Conservation (phyloP, 306 rosid genomes). For the Prunus salicina region DNA sequence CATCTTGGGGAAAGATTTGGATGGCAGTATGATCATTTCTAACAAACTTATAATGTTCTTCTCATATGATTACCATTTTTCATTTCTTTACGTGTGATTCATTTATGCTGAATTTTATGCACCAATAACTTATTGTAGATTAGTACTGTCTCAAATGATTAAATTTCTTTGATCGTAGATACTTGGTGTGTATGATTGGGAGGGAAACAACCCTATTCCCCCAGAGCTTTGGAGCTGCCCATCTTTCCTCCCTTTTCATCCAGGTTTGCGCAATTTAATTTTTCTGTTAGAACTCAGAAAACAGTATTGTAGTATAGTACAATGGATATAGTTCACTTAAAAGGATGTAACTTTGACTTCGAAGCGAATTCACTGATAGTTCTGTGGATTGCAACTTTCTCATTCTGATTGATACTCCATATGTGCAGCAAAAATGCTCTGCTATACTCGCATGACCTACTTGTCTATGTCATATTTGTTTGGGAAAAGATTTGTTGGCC, state of each 20-base stretch:
- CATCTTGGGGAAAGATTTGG: constrained; percentile 89
- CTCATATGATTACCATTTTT: not conserved
- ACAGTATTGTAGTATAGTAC: not conserved
- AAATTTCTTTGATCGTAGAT: constrained; percentile 22
- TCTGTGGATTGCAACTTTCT: not conserved
- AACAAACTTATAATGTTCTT: not conserved
- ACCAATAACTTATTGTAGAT: too few relatives aligned
- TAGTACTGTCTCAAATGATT: not conserved
- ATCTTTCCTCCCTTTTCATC: constrained; percentile 64
- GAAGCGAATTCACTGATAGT: not conserved
- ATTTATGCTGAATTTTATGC: too few relatives aligned
- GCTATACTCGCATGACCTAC: constrained; percentile 60
- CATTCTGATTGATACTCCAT: too few relatives aligned
- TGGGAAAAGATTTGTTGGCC: constrained; percentile 65
- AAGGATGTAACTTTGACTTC: not conserved
- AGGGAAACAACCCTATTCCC: constrained; percentile 68
- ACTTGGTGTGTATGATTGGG: constrained; percentile 67
- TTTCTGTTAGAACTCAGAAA: not conserved
- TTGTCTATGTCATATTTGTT: constrained; percentile 75
- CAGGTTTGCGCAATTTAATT: constrained; percentile 27
- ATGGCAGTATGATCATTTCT: constrained; percentile 40
- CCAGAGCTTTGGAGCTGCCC: constrained; percentile 71
- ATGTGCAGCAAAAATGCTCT: constrained; percentile 65
- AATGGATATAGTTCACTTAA: not conserved
- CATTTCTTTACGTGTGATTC: too few relatives aligned